These are phyloP conservation scores for Dipodascopsis tothii DNA, from an alignment of 805 yeast genomes.

Conservation along the genomic window DNA sequence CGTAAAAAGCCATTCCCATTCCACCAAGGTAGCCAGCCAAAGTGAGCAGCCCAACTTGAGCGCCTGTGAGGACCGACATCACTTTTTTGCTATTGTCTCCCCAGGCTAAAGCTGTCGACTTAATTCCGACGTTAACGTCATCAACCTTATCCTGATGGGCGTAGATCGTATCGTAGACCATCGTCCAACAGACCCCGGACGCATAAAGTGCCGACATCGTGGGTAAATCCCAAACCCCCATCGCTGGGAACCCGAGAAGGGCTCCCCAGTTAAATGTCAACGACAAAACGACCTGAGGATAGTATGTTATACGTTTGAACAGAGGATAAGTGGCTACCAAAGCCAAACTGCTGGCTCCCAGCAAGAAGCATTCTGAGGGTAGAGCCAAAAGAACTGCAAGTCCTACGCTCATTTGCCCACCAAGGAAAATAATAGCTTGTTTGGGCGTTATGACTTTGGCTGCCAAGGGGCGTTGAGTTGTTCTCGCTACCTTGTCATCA, in stretches of 20 bases:
- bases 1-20: constrained; percentile 77
- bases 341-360: constrained; percentile 75
- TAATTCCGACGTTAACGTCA: constrained; percentile 84
- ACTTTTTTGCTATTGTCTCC: constrained; percentile 68
- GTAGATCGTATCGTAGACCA: constrained; percentile 91
- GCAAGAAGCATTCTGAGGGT: constrained; percentile 71
- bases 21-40: constrained; percentile 68
- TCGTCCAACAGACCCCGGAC: constrained; percentile 82
- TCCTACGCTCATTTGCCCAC: constrained; percentile 68
- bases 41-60: constrained; percentile 58
- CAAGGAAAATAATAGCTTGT: constrained; percentile 65
- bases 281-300: constrained; percentile 80
- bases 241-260: constrained; percentile 88
- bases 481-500: constrained; percentile 79
- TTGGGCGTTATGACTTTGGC: constrained; percentile 66
- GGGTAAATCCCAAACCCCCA: constrained; percentile 66
- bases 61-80: constrained; percentile 52
- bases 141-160: constrained; percentile 95
- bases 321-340: constrained; percentile 83
- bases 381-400: constrained; percentile 60
- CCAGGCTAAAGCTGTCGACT: constrained; percentile 95
- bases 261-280: constrained; percentile 93
- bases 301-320: constrained; percentile 89
- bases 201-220: constrained; percentile 72
- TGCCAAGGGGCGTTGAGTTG: constrained; percentile 87